phyloP scores from a whole-genome alignment of 2,329 filamentous ascomycete species.

The Aspergillus sp. region DNA sequence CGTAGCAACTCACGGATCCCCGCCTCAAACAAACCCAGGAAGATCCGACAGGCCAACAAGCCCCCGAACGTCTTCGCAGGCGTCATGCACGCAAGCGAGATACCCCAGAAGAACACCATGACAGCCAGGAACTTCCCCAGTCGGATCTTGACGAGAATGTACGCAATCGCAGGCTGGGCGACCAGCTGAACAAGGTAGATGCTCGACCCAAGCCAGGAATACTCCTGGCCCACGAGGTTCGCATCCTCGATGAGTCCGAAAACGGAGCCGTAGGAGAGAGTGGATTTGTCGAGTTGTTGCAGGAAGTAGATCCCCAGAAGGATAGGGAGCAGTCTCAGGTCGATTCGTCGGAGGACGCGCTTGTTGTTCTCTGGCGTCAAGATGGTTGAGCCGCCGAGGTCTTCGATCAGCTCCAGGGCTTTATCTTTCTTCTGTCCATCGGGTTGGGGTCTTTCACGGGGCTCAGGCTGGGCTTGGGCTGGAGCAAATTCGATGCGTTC shows the following conservation, averaged over 20 bases:
- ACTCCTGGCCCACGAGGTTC: conserved; percentile 56
- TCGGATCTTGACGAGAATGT: conserved; percentile 59
- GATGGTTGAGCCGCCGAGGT: conserved; percentile 46
- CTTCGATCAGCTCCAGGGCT: conserved; percentile 51
- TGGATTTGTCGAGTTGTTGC: conserved; percentile 64
- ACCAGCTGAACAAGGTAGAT: conserved; percentile 57
- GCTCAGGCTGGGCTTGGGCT: background rate
- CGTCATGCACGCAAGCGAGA: conserved; percentile 53
- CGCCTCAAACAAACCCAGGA: conserved; percentile 59
- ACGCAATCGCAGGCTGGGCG: conserved; percentile 53
- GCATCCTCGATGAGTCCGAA: conserved; percentile 63
- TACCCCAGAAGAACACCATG: conserved; percentile 54
- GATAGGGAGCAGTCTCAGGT: conserved; percentile 52
- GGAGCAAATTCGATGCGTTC: conserved; percentile 27
- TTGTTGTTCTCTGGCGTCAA: conserved; percentile 55
- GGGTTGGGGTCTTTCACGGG: background rate
- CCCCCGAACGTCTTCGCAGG: conserved; percentile 51
- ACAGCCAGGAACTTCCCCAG: conserved; percentile 60
- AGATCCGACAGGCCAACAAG: conserved; percentile 54
- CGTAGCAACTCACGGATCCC: conserved; percentile 31
- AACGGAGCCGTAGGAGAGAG: conserved; percentile 61
- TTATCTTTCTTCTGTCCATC: conserved; percentile 40
- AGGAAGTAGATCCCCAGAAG: conserved; percentile 64
- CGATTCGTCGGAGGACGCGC: conserved; percentile 52
- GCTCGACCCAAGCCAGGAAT: conserved; percentile 52